Base-by-base conservation (phyloP, 345 rosid genomes). In the Arabidopsis suecica region DNA sequence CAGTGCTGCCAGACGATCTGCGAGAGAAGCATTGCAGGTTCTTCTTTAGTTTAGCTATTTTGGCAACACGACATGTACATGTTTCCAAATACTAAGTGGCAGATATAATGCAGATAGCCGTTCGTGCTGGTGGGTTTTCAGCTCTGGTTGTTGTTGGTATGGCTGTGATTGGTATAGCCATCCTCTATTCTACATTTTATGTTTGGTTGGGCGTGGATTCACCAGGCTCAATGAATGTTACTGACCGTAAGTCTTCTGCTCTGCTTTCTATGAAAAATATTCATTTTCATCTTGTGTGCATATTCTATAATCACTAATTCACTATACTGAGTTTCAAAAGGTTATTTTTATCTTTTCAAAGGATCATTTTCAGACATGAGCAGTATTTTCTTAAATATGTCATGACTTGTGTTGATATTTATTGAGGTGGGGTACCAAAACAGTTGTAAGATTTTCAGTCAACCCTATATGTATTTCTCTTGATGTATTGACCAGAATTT, bases 1-100 rank as follows among this genome's bases (percentile, higher is more conserved):
- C 56, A 90, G 99, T 84, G 98, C 99, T 50, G 99, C 99, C 55
- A 90, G 97, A 78, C 88, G 99, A 71, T 95, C 99, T 69, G 96
- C 98, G 23, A 90, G 98, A 85, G 99, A 95, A 84, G 99, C 98
- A 50, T 79, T 96, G 89, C 99, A 96, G 98, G 99, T 96, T 77
- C 63, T 61, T 36, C 61, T 72, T 51, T 51, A 49, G n/a, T 71
- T 68, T 16, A 32, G 57, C 36, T 20, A 72, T 54, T 82, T 69
- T 79, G 65, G 44, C 28, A 56, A 83, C 56, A 75, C 34, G 38
- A 41, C 13, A 2, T 48, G 13, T 4, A 61, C 41, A 68, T 56
- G 4, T 55, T 7, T 51, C 64, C 25, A 79, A 78, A 18, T 78
- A 58, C 44, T 83, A 80, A 84, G 38, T 72, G 38, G 69, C 55